Base-by-base conservation (phyloP, 345 rosid species). In the Aquilaria malaccensis region DNA sequence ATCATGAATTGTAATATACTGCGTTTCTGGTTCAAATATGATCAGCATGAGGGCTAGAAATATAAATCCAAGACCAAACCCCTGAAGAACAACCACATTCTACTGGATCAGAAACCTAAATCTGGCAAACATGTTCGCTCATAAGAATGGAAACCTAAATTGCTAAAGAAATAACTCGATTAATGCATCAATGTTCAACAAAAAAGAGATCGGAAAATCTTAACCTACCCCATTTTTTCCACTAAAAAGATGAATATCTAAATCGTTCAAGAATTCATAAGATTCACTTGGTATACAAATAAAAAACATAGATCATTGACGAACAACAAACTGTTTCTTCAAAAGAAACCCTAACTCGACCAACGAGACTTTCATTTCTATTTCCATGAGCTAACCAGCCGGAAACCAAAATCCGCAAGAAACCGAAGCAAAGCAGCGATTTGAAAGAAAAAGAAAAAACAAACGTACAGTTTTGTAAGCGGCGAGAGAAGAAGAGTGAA, bases 391-490 rank as follows among this genome's bases (percentile, higher is more conserved):
- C 5, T 10, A 57, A 33, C 0, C 6, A 57, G 30, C 58, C 49
- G 52, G 43, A 13, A 51, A 31, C 4, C 43, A 37, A 37, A 37
- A 37, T 37, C 43, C 43, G 43, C 43, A 7, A 50, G 13, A 3
- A 52, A 55, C 13, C 4, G 7, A 13, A 29, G 48, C 12, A 37
- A 37, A 59, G 63, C 60, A 70, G 58, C 62, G 58, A 11, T 13
- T 30, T 7, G 31, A 29, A 47, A 1, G 2, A n/a, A 13, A 54
- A 41, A 52, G 29, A 22, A 49, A 10, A 13, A 37, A 6, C 33
- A 53, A 59, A 60, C 81, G 13, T 71, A 85, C 91, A 48, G 76
- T 66, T 80, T 58, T 71, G 73, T 55, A 80, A 49, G 83, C 81
- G 29, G 83, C 66, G 9, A 79, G 13, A 10, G 91, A 77, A 47